Evolutionary conservation across 345 rosid genomes (phyloP).

Genomic region (Arabis alpina): DNA sequence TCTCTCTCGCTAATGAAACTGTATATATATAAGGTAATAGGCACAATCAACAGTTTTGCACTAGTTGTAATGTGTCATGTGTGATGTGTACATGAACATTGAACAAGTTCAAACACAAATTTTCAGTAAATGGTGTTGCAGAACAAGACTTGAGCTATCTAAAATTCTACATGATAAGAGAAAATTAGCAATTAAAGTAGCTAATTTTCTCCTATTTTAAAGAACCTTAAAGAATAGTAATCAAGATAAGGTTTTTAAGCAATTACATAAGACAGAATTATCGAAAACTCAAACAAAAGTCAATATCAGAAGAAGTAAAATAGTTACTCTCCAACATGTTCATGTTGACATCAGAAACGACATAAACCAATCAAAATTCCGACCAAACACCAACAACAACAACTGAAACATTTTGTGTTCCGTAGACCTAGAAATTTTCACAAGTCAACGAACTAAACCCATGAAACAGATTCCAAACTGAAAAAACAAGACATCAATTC

Average conservation of each 20-base stretch:
- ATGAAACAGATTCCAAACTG: not conserved
- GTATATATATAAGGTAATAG: constrained; percentile 1
- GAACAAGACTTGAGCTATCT: constrained; percentile 1
- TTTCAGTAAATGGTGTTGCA: not conserved
- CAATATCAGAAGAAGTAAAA: not conserved
- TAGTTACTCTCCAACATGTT: not conserved
- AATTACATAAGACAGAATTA: not conserved
- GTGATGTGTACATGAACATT: not conserved
- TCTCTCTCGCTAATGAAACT: too few species aligned
- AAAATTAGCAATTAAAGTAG: not conserved
- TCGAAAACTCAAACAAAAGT: constrained; percentile 8
- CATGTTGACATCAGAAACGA: not conserved
- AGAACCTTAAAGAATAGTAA: not conserved
- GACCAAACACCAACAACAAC: not conserved
- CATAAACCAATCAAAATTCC: not conserved
- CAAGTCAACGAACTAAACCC: constrained; percentile 32
- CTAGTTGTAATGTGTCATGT: too few species aligned
- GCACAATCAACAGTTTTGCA: not conserved
- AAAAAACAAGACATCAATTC: not conserved
- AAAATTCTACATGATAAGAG: not conserved
- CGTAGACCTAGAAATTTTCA: constrained; percentile 29
- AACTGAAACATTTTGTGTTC: constrained; percentile 17
- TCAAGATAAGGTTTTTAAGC: constrained; percentile 27
- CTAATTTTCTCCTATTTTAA: not conserved
- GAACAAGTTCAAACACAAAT: not conserved